A percentile compares a stretch with the other conserved stretches of the same genome.
phyloP scores from a whole-genome alignment of 2,329 filamentous ascomycete species.

The Fusarium denticulatum region DNA sequence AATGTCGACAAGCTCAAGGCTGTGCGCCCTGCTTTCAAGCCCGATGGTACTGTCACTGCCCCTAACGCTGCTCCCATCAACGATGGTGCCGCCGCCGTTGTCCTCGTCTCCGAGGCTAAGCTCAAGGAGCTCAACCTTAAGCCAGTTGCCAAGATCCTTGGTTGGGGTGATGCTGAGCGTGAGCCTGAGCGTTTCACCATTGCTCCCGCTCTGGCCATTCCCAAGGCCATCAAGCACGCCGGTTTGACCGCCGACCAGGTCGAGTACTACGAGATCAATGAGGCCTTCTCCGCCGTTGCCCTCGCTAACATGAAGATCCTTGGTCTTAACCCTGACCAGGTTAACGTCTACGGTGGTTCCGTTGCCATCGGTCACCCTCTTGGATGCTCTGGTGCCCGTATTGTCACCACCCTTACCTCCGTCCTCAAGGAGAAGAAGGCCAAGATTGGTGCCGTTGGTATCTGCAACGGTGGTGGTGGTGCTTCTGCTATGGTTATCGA shows the following conservation, averaged over 20 bases:
- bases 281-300: constrained; percentile 97
- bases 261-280: constrained; percentile 98
- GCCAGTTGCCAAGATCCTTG: constrained; percentile 94
- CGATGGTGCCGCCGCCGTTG: constrained; percentile 90
- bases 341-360: constrained; percentile 94
- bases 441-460: constrained; percentile 92
- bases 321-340: constrained; percentile 79
- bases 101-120: constrained; percentile 94
- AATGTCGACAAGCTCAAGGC: constrained; percentile 84
- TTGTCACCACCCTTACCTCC: constrained; percentile 87
- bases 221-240: constrained; percentile 96
- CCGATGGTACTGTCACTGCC: constrained; percentile 90
- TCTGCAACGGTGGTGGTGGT: constrained; percentile 98
- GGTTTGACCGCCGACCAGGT: constrained; percentile 80
- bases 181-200: constrained; percentile 96
- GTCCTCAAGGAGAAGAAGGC: constrained; percentile 90
- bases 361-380: constrained; percentile 96
- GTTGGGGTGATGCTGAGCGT: constrained; percentile 95
- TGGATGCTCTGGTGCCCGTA: constrained; percentile 92
- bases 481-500: constrained; percentile 95
- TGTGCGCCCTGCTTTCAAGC: constrained; percentile 85
- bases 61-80: constrained; percentile 97
- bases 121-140: constrained; percentile 91
- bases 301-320: constrained; percentile 97
- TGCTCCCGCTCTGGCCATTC: constrained; percentile 90